Percentiles rank a stretch among this genome's conserved stretches.
Conservation (phyloP, 768 basidiomycete species). For the Chalciporus pseudorubinellus region DNA sequence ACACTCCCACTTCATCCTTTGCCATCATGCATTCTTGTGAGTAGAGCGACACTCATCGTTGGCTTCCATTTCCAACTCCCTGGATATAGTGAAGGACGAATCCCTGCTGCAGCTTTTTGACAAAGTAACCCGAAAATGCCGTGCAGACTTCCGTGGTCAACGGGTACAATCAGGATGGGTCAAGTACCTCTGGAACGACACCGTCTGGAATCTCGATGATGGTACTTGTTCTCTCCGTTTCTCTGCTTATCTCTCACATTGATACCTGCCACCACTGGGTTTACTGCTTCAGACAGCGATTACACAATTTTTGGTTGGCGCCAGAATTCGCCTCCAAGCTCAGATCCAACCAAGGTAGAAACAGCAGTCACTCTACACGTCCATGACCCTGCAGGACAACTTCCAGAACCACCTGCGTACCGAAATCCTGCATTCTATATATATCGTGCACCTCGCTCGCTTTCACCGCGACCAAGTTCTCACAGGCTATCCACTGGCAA, state of each 20-base stretch:
- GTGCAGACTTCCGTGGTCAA: constrained; percentile 54
- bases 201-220: constrained; percentile 87
- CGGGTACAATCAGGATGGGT: constrained; percentile 77
- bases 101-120: constrained; percentile 61
- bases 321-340: constrained; percentile 40
- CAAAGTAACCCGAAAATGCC: constrained; percentile 67
- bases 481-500: constrained; percentile 29
- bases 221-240: constrained; percentile 48
- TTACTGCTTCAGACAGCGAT: constrained; percentile 63
- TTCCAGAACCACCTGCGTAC: constrained; percentile 63
- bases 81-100: constrained; percentile 60
- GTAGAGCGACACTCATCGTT: constrained; percentile 25
- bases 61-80: constrained; percentile 7
- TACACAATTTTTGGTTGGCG: constrained; percentile 86
- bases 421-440: constrained; percentile 70
- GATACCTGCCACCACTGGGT: not conserved
- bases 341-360: constrained; percentile 13
- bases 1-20: constrained; percentile 74
- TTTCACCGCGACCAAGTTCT: constrained; percentile 32
- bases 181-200: constrained; percentile 80
- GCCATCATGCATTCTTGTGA: constrained; percentile 72
- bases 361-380: constrained; percentile 51
- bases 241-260: not conserved
- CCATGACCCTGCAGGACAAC: constrained; percentile 54
- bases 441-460: constrained; percentile 37